phyloP scores from a whole-genome alignment of 2,329 filamentous ascomycete species.

The Chalaropsis ovoidea region DNA sequence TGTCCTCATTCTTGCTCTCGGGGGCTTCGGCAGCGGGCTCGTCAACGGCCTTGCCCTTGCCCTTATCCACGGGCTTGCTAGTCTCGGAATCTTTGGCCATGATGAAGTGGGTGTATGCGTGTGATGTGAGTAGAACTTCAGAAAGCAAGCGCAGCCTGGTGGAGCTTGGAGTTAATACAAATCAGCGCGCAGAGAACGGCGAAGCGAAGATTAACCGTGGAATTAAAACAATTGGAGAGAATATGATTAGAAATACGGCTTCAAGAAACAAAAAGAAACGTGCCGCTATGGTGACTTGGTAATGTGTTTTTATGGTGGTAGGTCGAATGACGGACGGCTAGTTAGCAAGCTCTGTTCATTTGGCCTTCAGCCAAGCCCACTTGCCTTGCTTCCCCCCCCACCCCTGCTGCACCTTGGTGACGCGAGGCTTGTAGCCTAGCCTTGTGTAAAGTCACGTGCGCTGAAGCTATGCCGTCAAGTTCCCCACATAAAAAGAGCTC shows the following conservation, averaged over 20 bases:
- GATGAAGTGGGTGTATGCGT: slow-evolving; percentile 32
- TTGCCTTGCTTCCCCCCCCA: neutral
- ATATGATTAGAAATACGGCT: slow-evolving; percentile 11
- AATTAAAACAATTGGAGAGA: neutral
- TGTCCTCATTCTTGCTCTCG: slow-evolving; percentile 71
- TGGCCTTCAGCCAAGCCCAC: neutral
- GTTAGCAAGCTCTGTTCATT: slow-evolving; percentile 16
- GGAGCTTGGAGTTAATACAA: slow-evolving; percentile 8
- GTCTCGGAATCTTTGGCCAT: slow-evolving; percentile 94
- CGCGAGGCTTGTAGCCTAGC: slow-evolving; percentile 35
- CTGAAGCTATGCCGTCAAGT: neutral
- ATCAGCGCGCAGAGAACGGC: neutral
- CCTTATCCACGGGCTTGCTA: slow-evolving; percentile 79
- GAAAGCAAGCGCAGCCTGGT: slow-evolving; percentile 9
- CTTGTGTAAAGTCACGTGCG: slow-evolving; percentile 24
- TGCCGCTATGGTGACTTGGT: slow-evolving; percentile 18
- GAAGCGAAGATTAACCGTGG: neutral
- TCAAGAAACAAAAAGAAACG: neutral
- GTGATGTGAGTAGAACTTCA: slow-evolving; percentile 2
- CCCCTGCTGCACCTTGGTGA: slow-evolving; percentile 29
- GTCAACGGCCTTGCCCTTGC: slow-evolving; percentile 83
- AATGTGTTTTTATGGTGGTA: slow-evolving; percentile 16
- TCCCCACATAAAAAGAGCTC: slow-evolving; percentile 1
- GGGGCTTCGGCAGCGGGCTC: slow-evolving; percentile 40
- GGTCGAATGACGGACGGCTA: slow-evolving; percentile 18